Base-by-base conservation (phyloP, 2,329 filamentous ascomycete genomes). In the Aspergillus felis region DNA sequence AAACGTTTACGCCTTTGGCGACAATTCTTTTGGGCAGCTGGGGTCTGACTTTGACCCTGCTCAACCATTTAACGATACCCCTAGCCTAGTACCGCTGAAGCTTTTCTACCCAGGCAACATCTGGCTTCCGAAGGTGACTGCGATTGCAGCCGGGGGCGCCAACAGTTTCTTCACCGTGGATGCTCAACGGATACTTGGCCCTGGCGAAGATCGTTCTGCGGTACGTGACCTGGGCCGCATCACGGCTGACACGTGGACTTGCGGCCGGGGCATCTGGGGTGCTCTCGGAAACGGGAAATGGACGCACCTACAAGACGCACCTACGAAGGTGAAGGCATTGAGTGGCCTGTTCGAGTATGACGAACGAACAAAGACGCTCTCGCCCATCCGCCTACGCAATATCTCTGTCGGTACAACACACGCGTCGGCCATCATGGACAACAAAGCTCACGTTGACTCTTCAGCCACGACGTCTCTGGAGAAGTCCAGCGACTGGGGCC, bases 81-180 rank as follows among this genome's bases (percentile, higher is more conserved):
- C 94, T 0, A 84, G 86, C 3, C 81, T 87, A 5, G 72, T 97
- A 2, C 84, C 90, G 1, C 82, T 90, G 42, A 83, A 85, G 59
- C 84, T 83, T 60, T 84, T 96, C 5, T 97, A 97, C 72, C 79
- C 81, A 48, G 86, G 84, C 51, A 86, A 84, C 4, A 82, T 80
- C 2, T 81, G 87, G 55, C 69, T 82, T 27, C 84, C 90, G 2
- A 84, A 80, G 53, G 88, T 93, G 9, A 96, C 89, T 0, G 82
- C 82, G 14, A 86, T 97, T 64, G 88, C 89, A 8, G 94, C 94
- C 2, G 94, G 94, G 17, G 94, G 94, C 1, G 81, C 83, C 49
- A 96, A 92, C 68, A 92, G 88, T 50, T 97, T 91, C 76, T 91
- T 97, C 70, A 90, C 88, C 0, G 82, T 96, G 51, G 92, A 97